A percentile compares a stretch with the other conserved stretches of the same genome.
phyloP scores from a whole-genome alignment of 208 protist species.

The Sergeia podlipaevii region DNA sequence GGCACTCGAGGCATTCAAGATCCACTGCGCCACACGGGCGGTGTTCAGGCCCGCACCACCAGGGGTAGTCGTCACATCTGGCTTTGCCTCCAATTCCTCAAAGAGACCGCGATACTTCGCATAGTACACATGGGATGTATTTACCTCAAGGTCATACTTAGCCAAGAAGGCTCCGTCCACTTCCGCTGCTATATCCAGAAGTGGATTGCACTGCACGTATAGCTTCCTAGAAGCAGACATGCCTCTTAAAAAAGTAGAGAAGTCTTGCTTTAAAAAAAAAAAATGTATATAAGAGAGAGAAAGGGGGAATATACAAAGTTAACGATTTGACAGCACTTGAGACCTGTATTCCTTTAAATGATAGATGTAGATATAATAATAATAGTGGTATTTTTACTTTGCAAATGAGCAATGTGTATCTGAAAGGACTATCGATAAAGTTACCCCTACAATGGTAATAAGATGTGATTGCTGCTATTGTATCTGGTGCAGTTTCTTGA shows the following conservation, averaged over 20 bases:
- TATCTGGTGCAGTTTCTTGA: too few species aligned
- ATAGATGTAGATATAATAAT: too few species aligned
- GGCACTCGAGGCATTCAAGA: conserved; percentile 4
- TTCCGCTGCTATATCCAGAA: conserved; percentile 91
- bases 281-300: too few species aligned
- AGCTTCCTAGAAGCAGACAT: conserved; percentile 2
- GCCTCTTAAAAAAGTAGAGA: not conserved
- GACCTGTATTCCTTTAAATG: too few species aligned
- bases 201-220: conserved; percentile 77
- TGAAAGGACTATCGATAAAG: too few species aligned
- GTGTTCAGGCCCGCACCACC: conserved; percentile 93
- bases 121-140: not conserved
- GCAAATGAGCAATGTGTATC: too few species aligned
- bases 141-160: conserved; percentile 53
- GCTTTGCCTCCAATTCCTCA: conserved; percentile 26
- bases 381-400: too few species aligned
- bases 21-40: conserved; percentile 70
- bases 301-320: too few species aligned
- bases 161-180: conserved; percentile 54
- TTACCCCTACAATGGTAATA: too few species aligned
- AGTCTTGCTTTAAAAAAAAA: too few species aligned
- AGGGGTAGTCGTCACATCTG: conserved; percentile 76
- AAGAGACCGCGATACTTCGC: conserved; percentile 45
- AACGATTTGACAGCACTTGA: too few species aligned
- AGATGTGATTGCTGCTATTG: too few species aligned